Base-by-base conservation (phyloP, 169 alveolate genomes). In the Plasmodium billcollinsi region DNA sequence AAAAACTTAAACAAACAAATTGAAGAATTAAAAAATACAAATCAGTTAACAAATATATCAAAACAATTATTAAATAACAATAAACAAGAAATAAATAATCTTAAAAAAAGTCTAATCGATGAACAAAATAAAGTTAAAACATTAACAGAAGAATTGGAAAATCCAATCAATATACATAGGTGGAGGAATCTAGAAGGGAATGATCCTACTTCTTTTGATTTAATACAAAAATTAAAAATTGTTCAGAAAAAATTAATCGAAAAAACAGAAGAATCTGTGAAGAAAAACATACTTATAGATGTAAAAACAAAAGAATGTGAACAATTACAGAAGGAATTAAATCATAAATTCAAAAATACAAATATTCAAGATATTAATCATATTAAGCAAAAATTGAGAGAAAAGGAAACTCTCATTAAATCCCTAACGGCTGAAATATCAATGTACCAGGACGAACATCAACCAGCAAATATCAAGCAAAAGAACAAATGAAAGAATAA, bases 71-170 rank as follows among this genome's bases (percentile, higher is more conserved):
- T 56, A 93, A 93, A 91, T 94, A 94, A 49, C 97, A 96, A 73
- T 93, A 95, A 39, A 94, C 92, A 67, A 75, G 95, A 65, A 88
- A 95, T 29, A 91, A 92, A 97, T 95, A 75, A 97, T 89, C 73
- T 93, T 21, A 83, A 83, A 69, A 83, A 83, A 18, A 73, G 67
- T 21, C 33, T 96, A 45, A 83, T 95, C 5, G 95, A 93, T 74
- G 98, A 96, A 52, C 95, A 97, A 88, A 97, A 96, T 73, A 97
- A 97, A 90, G 98, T 96, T 0, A 96, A 97, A 93, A 97, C 98
- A 4, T 89, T 98, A 67, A 93, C 95, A 54, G 99, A 98, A 83
- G 99, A 97, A 74, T 96, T 97, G 21, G 98, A 97, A 89, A 97
- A 97, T 66, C 99, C 99, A 29, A 93, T 98, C 94, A 98, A 98